Conservation (phyloP, 1,139 yeast genomes). For the Kurtzmaniella quercitrusa region DNA sequence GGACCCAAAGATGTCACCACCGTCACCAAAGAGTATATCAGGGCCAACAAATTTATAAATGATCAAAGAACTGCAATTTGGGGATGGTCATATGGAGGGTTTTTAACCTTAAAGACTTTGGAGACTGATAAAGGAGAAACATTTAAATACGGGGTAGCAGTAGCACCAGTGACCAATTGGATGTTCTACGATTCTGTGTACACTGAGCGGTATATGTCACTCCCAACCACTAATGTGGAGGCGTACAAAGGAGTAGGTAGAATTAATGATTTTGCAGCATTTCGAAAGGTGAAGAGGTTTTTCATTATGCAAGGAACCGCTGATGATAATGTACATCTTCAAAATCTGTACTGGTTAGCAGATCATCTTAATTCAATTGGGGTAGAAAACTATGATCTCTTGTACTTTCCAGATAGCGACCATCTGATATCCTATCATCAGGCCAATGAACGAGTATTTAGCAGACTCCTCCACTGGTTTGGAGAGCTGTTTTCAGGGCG, state of each 20-base stretch:
- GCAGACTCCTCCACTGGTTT: slow-evolving; percentile 68
- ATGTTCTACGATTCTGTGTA: slow-evolving; percentile 68
- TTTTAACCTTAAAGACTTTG: slow-evolving; percentile 66
- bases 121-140: slow-evolving; percentile 60
- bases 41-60: slow-evolving; percentile 53
- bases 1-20: slow-evolving; percentile 80
- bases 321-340: slow-evolving; percentile 94
- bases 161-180: slow-evolving; percentile 84
- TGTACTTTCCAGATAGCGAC: slow-evolving; percentile 90
- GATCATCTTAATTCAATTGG: slow-evolving; percentile 61
- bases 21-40: slow-evolving; percentile 60
- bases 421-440: slow-evolving; percentile 79
- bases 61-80: slow-evolving; percentile 71
- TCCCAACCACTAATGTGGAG: slow-evolving; percentile 48
- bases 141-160: slow-evolving; percentile 69
- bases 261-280: slow-evolving; percentile 47
- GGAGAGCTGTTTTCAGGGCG: slow-evolving; percentile 61
- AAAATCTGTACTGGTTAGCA: slow-evolving; percentile 71
- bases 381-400: slow-evolving; percentile 83
- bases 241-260: slow-evolving; percentile 43
- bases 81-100: slow-evolving; percentile 89
- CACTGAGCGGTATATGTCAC: slow-evolving; percentile 87
- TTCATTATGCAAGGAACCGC: slow-evolving; percentile 93
- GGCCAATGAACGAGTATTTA: slow-evolving; percentile 72
- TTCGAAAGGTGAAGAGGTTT: slow-evolving; percentile 52